These are phyloP conservation scores for Clonostachys rosea DNA, from an alignment of 2,329 filamentous ascomycete species.

Conservation along the genomic window DNA sequence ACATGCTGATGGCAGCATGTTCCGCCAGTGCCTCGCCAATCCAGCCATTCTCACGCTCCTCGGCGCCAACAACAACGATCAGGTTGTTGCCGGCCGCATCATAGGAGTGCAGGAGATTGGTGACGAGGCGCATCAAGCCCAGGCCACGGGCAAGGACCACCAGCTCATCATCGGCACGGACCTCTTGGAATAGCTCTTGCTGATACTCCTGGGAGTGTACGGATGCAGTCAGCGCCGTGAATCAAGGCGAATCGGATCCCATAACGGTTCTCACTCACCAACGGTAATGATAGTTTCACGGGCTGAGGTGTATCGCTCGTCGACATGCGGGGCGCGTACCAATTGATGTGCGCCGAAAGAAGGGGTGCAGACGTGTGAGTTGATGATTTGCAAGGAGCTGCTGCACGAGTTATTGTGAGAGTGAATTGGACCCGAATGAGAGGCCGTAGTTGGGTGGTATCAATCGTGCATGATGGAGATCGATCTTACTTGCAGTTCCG, in stretches of 20 bases:
- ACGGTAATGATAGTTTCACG: constrained; percentile 75
- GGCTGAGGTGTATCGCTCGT: constrained; percentile 51
- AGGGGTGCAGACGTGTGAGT: too few relatives aligned
- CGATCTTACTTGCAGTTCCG: too few relatives aligned
- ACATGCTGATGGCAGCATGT: constrained; percentile 85
- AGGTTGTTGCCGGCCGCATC: constrained; percentile 94
- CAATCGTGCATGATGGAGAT: too few relatives aligned
- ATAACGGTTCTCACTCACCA: constrained; percentile 14
- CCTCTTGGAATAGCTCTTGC: constrained; percentile 88
- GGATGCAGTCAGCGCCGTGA: constrained; percentile 4
- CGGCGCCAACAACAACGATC: constrained; percentile 82
- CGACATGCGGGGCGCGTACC: constrained; percentile 36
- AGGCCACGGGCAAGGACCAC: constrained; percentile 88
- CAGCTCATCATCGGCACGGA: constrained; percentile 87
- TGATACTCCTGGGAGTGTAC: constrained; percentile 68
- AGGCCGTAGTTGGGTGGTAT: too few relatives aligned
- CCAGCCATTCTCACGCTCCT: constrained; percentile 93
- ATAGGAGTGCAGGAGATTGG: constrained; percentile 95
- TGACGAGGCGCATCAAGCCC: constrained; percentile 84
- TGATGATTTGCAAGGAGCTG: too few relatives aligned
- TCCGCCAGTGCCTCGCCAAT: constrained; percentile 94
- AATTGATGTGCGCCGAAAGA: too few relatives aligned
- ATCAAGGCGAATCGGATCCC: not conserved
- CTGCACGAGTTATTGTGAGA: too few relatives aligned
- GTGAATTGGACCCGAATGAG: too few relatives aligned